Base-by-base conservation (phyloP, 805 yeast species). In the Suhomyces emberorum region DNA sequence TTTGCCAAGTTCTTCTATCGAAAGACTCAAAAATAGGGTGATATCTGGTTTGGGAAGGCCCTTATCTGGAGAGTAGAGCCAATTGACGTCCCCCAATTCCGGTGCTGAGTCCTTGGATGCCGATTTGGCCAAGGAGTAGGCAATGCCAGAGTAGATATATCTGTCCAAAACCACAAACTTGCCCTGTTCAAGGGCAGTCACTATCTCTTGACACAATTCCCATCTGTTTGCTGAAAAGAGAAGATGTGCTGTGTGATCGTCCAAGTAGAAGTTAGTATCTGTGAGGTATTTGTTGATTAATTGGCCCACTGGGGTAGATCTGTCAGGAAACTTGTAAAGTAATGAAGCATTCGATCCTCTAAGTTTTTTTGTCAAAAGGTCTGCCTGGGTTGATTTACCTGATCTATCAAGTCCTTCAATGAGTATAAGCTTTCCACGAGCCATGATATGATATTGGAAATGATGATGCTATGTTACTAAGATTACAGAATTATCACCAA, bases 371-470 rank as follows among this genome's bases (percentile, higher is more conserved):
- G 49, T 36, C 3, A 68, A 54, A 3, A 72, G 72, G 4, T 62
- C 52, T 1, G 68, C 66, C 55, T 93, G 98, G 0, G 97, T 88
- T 3, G 96, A 77, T 52, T 93, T 93, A 0, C 99, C 99, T 0
- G 97, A 83, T 33, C 99, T 65, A 52, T 93, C 99, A 1, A 93
- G 74, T 0, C 99, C 99, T 59, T 93, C 99, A 2, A 93, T 70
- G 1, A 88, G 74, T 15, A 93, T 81, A 25, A 93, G 64, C 30
- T 74, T 70, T 2, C 97, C 98, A 43, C 96, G 16, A 11, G 21
- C 51, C 59, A 53, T 55, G 27, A 21, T 30, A 14, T 11, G n/a
- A 20, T 20, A 20, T 20, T 20, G 22, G 9, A 20, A 20, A 20
- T 9, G 22, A n/a, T n/a, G n/a, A n/a, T n/a, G n/a, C n/a, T n/a